phyloP scores from a whole-genome alignment of 2,329 filamentous ascomycete species.

The Fusarium praegraminearum region DNA sequence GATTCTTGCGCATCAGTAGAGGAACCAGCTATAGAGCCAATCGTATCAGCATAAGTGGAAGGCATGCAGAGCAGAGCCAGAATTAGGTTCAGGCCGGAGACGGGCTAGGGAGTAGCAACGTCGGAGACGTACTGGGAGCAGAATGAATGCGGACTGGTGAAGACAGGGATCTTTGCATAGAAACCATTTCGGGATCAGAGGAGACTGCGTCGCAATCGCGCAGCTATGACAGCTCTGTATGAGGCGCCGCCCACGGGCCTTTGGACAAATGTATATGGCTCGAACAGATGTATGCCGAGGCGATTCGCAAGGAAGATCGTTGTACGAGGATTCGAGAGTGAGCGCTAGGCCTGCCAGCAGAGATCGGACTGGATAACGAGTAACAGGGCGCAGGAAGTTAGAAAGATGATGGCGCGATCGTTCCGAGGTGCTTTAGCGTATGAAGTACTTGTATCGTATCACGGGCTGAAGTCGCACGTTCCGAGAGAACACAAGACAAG shows the following conservation, averaged over 20 bases:
- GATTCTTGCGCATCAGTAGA: slow-evolving; percentile 55
- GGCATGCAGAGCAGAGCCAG: slow-evolving; percentile 14
- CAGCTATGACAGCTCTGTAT: slow-evolving; percentile 52
- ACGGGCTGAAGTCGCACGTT: slow-evolving; percentile 39
- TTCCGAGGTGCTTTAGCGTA: slow-evolving; percentile 26
- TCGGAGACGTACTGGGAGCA: slow-evolving; percentile 68
- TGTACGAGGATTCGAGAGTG: slow-evolving; percentile 23
- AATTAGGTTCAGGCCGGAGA: slow-evolving; percentile 11
- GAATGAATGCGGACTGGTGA: slow-evolving; percentile 70
- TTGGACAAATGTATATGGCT: slow-evolving; percentile 32
- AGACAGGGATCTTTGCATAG: slow-evolving; percentile 72
- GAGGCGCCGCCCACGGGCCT: slow-evolving; percentile 45
- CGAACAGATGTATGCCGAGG: slow-evolving; percentile 9
- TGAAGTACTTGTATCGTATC: slow-evolving; percentile 33
- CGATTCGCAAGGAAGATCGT: slow-evolving; percentile 25
- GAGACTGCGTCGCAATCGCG: slow-evolving; percentile 48
- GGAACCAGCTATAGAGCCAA: slow-evolving; percentile 49
- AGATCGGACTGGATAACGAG: slow-evolving; percentile 33
- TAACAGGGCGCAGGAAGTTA: slow-evolving; percentile 33
- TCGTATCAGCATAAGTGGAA: slow-evolving; percentile 48
- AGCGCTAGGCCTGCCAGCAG: slow-evolving; percentile 40
- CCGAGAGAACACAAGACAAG: slow-evolving; percentile 17
- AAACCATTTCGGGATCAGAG: slow-evolving; percentile 67
- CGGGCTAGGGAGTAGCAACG: slow-evolving; percentile 21
- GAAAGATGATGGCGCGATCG: slow-evolving; percentile 32